phyloP scores from a whole-genome alignment of 441 rosid genomes.

The Lepidium campestre region DNA sequence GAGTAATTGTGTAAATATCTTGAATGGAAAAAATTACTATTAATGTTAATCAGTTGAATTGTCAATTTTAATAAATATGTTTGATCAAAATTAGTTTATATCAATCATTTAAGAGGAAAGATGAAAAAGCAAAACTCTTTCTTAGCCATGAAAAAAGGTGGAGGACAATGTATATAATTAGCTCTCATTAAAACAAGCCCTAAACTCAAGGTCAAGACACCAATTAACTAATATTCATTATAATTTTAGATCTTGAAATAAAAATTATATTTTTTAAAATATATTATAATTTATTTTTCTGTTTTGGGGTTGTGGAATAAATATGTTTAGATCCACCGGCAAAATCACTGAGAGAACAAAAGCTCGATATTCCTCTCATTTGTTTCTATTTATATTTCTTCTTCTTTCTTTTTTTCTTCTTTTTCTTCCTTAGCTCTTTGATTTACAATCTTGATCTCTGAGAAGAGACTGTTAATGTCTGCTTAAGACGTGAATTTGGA shows the following conservation, averaged over 20 bases:
- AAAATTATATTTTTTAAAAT: neutral
- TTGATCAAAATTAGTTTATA: conserved; percentile 6
- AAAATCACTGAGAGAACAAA: conserved; percentile 25
- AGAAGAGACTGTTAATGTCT: neutral
- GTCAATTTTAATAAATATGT: neutral
- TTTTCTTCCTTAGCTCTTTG: conserved; percentile 11
- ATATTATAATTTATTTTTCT: neutral
- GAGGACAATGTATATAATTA: conserved; percentile 42
- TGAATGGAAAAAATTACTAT: neutral
- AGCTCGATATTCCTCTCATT: conserved; percentile 32
- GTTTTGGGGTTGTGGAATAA: conserved; percentile 10
- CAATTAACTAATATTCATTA: conserved; percentile 11
- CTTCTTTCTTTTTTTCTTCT: neutral
- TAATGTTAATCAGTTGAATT: neutral
- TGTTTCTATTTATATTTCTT: neutral
- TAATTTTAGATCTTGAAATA: conserved; percentile 24
- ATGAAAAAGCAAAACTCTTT: conserved; percentile 29
- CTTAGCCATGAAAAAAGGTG: conserved; percentile 43
- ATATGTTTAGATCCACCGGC: conserved; percentile 49
- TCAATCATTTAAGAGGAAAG: conserved; percentile 19
- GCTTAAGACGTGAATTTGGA: conserved; percentile 28
- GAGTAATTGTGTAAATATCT: neutral
- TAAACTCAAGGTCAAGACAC: conserved; percentile 35
- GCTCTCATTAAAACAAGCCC: conserved; percentile 23
- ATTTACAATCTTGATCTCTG: conserved; percentile 31